These are phyloP conservation scores for Cladophialophora exuberans DNA, from an alignment of 2,329 filamentous ascomycete genomes.

Conservation along the genomic window DNA sequence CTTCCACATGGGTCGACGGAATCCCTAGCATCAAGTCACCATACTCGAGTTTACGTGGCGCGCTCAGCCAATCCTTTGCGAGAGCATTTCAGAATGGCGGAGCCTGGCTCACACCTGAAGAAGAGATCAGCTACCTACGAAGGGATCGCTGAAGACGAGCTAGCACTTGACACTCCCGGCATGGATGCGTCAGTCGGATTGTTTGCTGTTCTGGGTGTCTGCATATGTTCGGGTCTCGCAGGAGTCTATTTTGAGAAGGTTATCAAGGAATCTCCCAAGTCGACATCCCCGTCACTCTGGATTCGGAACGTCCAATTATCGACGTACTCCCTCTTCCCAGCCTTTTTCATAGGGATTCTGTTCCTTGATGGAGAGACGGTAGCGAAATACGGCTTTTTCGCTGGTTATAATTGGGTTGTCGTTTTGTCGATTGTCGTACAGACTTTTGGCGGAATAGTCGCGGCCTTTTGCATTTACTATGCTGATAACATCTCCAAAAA, in stretches of 20 bases:
- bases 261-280: constrained; percentile 77
- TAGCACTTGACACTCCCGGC: constrained; percentile 51
- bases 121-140: constrained; percentile 87
- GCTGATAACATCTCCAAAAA: constrained; percentile 92
- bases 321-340: constrained; percentile 90
- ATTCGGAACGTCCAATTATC: constrained; percentile 92
- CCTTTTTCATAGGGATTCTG: constrained; percentile 81
- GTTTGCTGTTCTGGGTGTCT: constrained; percentile 75
- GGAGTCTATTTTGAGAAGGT: constrained; percentile 76
- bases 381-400: constrained; percentile 84
- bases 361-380: constrained; percentile 87
- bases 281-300: constrained; percentile 86
- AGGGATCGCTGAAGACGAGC: constrained; percentile 72
- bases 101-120: constrained; percentile 50
- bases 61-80: constrained; percentile 77
- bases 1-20: constrained; percentile 66
- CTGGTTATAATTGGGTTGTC: constrained; percentile 89
- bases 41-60: constrained; percentile 66
- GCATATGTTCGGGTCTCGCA: constrained; percentile 79
- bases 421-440: constrained; percentile 85
- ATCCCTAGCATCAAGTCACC: constrained; percentile 62
- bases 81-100: constrained; percentile 58
- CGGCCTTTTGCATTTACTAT: constrained; percentile 78
- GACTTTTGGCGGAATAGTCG: constrained; percentile 80
- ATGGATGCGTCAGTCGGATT: constrained; percentile 83